phyloP scores from a whole-genome alignment of 148 eudicot genomes.

The Amaranthus palmeri region DNA sequence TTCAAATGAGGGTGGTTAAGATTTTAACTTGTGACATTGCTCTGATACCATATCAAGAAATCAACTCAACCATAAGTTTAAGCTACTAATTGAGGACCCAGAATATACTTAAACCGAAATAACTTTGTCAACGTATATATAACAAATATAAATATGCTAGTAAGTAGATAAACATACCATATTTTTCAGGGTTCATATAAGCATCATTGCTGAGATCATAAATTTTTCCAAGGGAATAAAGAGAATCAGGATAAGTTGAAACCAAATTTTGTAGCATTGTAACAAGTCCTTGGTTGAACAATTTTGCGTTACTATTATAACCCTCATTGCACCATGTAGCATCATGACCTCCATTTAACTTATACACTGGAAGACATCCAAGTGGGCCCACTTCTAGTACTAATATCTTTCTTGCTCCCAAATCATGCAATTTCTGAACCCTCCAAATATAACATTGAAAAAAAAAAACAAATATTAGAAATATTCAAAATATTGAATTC shows the following conservation, averaged over 20 bases:
- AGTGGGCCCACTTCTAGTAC: constrained; percentile 43
- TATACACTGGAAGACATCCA: constrained; percentile 49
- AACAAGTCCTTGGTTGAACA: constrained; percentile 38
- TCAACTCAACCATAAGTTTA: no score
- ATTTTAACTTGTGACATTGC: no score
- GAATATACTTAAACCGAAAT: no score
- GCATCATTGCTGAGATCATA: constrained; percentile 40
- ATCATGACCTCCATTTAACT: constrained; percentile 24
- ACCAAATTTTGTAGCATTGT: constrained; percentile 29
- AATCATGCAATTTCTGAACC: constrained; percentile 28
- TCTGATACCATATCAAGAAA: no score
- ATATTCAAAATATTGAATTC: no score
- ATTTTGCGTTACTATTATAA: constrained; percentile 21
- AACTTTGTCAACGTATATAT: no score
- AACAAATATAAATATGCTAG: no score
- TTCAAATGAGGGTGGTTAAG: no score
- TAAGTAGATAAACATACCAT: background rate
- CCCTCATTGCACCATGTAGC: constrained; percentile 12
- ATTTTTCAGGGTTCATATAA: constrained; percentile 22
- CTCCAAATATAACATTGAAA: no score
- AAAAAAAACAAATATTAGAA: no score
- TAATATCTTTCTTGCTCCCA: constrained; percentile 53
- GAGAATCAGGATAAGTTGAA: constrained; percentile 31
- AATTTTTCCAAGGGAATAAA: constrained; percentile 36
- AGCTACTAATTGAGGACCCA: no score